These are phyloP conservation scores for Protomyces lactucae-debilis DNA, from an alignment of 1,139 yeast genomes.

Conservation along the genomic window DNA sequence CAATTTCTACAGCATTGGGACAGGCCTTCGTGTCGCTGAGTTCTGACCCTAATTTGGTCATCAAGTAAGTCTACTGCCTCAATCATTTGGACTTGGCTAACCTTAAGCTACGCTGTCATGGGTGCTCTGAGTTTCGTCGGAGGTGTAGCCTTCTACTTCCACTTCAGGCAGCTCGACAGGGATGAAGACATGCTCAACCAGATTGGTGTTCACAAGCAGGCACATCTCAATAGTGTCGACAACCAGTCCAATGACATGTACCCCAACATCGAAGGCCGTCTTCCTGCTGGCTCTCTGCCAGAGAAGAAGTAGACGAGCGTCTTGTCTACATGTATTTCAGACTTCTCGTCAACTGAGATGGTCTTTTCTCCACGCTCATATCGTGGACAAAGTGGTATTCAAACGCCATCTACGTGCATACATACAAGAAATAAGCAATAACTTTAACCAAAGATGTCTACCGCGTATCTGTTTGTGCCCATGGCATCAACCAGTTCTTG, in stretches of 20 bases:
- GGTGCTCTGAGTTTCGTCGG: constrained; percentile 56
- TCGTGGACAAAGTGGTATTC: too few relatives aligned
- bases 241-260: constrained; percentile 18
- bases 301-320: too few relatives aligned
- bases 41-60: constrained; percentile 61
- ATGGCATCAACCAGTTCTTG: constrained; percentile 8
- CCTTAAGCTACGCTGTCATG: constrained; percentile 50
- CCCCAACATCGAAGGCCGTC: background rate
- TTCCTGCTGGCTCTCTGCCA: too few relatives aligned
- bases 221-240: constrained; percentile 2
- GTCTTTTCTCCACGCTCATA: too few relatives aligned
- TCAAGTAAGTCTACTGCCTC: constrained; percentile 42
- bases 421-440: too few relatives aligned
- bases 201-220: constrained; percentile 7
- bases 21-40: constrained; percentile 65
- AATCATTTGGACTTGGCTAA: constrained; percentile 3
- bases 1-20: constrained; percentile 67
- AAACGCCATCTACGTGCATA: too few relatives aligned
- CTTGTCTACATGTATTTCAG: too few relatives aligned
- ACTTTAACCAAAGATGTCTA: constrained; percentile 12
- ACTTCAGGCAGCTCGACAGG: constrained; percentile 54
- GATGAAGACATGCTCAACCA: constrained; percentile 57
- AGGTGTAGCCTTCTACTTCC: constrained; percentile 59
- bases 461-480: constrained; percentile 19
- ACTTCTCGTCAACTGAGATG: too few relatives aligned